A percentile compares a stretch with the other conserved stretches of the same genome.
These are phyloP conservation scores for Graphium sp. DNA, from an alignment of 2,329 filamentous ascomycete genomes.

Conservation along the genomic window DNA sequence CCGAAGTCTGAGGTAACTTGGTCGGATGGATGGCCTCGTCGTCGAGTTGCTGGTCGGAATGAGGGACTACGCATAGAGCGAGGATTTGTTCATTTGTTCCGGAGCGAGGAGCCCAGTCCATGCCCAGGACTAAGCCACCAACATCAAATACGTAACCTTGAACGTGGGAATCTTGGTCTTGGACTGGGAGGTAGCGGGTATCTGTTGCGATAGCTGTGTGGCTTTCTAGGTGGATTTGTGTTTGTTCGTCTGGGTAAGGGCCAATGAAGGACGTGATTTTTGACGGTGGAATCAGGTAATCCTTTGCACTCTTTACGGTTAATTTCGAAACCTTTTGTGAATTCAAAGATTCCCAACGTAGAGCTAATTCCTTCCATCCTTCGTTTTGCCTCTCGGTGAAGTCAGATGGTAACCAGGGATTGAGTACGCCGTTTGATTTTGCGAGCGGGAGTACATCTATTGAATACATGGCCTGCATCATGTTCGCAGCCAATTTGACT, in stretches of 20 bases:
- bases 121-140: constrained; percentile 31
- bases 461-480: constrained; percentile 14
- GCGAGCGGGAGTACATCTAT: constrained; percentile 13
- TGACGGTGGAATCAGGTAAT: constrained; percentile 12
- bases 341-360: too few species aligned
- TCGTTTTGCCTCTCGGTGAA: constrained; percentile 5
- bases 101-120: constrained; percentile 32
- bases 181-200: constrained; percentile 1
- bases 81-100: constrained; percentile 23
- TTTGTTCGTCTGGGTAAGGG: constrained; percentile 12
- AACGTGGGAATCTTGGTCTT: constrained; percentile 7
- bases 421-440: constrained; percentile 4
- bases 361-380: constrained; percentile 3
- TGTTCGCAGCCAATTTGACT: constrained; percentile 7
- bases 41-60: constrained; percentile 24
- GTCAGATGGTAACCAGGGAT: constrained; percentile 8
- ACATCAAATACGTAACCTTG: constrained; percentile 36
- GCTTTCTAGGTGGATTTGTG: constrained; percentile 12
- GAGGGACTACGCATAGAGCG: constrained; percentile 31
- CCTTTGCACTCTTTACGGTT: constrained; percentile 7
- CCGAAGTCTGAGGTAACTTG: constrained; percentile 21
- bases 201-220: constrained; percentile 13
- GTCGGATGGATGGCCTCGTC: constrained; percentile 19
- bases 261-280: constrained; percentile 17
- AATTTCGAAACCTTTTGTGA: too few species aligned